Evolutionary conservation across 2,329 filamentous ascomycete genomes (phyloP).

Genomic region (Phialemoniopsis sp.): DNA sequence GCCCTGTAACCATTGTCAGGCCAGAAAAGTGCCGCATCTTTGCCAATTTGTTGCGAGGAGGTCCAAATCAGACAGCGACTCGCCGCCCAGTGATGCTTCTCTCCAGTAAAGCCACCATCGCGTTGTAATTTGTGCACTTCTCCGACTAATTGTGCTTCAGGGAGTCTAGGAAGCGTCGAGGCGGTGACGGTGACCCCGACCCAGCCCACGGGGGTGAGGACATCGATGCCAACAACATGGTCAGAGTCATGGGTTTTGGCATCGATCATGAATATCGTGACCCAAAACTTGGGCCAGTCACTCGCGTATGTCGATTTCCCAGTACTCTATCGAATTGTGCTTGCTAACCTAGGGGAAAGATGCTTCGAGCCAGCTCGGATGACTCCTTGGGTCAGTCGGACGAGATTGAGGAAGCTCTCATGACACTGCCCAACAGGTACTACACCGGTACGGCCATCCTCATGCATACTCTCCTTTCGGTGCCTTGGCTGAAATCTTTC

Average conservation of each 20-base stretch:
- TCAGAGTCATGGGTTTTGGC: not conserved
- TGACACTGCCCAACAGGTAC: not conserved
- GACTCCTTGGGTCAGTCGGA: not conserved
- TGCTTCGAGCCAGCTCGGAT: not conserved
- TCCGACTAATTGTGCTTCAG: not conserved
- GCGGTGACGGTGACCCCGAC: not conserved
- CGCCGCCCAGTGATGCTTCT: no score
- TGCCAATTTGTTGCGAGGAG: constrained; percentile 30
- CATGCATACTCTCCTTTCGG: not conserved
- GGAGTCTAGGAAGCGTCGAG: not conserved
- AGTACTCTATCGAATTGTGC: no score
- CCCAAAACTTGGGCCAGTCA: not conserved
- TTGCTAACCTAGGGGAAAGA: no score
- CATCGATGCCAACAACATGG: not conserved
- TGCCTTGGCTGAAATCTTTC: constrained; percentile 3
- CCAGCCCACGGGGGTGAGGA: not conserved
- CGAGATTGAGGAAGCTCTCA: not conserved
- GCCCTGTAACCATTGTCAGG: constrained; percentile 45
- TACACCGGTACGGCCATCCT: not conserved
- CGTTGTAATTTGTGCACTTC: constrained; percentile 16
- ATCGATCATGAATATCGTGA: not conserved
- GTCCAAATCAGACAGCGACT: no score
- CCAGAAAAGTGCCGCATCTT: constrained; percentile 40
- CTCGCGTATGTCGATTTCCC: no score
- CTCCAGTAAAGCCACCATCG: constrained; percentile 20